A percentile compares a stretch with the other conserved stretches of the same genome.
Evolutionary conservation across 345 rosid species (phyloP).

Genomic region (Hibiscus mutabilis): DNA sequence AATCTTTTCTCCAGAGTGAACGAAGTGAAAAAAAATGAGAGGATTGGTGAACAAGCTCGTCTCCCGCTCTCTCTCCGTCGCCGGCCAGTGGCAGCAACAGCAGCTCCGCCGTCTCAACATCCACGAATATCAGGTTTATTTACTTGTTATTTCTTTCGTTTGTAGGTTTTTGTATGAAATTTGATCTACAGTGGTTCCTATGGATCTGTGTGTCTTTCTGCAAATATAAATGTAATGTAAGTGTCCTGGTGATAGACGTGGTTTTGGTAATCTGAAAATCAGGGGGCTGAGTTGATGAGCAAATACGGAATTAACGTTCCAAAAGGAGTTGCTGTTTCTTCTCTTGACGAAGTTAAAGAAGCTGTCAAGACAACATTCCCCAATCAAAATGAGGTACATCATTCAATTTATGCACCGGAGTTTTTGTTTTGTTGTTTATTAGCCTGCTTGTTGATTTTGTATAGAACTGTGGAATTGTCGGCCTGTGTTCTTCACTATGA

Average conservation of each 20-base stretch:
- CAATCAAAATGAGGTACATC: constrained; percentile 60
- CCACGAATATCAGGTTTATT: constrained; percentile 86
- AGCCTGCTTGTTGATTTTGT: not conserved
- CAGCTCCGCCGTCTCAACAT: constrained; percentile 98
- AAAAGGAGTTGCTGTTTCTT: constrained; percentile 74
- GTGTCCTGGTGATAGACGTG: not conserved
- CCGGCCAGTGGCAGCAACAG: constrained; percentile 83
- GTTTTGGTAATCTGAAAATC: constrained; percentile 2
- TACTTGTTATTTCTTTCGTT: not conserved
- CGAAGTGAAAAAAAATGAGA: constrained; percentile 33
- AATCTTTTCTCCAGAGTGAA: not conserved
- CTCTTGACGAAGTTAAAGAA: constrained; percentile 55
- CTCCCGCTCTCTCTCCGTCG: constrained; percentile 67
- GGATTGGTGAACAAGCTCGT: constrained; percentile 69
- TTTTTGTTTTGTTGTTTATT: not conserved
- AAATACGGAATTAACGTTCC: constrained; percentile 89
- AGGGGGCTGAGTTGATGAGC: constrained; percentile 96
- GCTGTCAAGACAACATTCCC: constrained; percentile 58
- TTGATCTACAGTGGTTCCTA: not conserved
- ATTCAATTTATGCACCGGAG: not conserved
- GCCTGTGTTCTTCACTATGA: not conserved
- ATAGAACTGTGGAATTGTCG: not conserved
- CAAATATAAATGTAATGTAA: not conserved
- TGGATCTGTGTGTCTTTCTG: constrained; percentile 9
- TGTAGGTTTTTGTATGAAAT: not conserved